Percentiles rank a stretch among this genome's conserved stretches.
These are phyloP conservation scores for Trypethelium eluteriae DNA, from an alignment of 495 filamentous ascomycete genomes.

Conservation along the genomic window DNA sequence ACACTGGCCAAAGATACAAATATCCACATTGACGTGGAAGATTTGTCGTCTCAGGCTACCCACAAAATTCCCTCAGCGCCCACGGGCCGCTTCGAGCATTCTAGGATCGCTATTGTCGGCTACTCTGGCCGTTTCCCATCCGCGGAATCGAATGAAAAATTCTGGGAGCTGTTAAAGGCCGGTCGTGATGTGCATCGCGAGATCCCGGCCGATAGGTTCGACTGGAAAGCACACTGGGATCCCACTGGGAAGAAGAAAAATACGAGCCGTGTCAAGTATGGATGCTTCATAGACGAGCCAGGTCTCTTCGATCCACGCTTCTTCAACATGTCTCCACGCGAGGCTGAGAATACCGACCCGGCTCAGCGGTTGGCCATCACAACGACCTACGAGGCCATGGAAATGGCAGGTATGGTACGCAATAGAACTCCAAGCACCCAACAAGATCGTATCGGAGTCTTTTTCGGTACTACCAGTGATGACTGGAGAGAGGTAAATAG, in stretches of 20 bases:
- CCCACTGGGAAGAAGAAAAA: neutral
- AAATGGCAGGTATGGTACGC: slow-evolving; percentile 32
- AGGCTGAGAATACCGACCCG: slow-evolving; percentile 33
- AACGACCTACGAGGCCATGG: slow-evolving; percentile 36
- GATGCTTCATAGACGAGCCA: slow-evolving; percentile 16
- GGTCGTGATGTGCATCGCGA: slow-evolving; percentile 36
- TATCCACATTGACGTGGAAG: neutral
- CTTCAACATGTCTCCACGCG: slow-evolving; percentile 37
- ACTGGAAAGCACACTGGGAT: slow-evolving; percentile 34
- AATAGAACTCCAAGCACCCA: slow-evolving; percentile 27
- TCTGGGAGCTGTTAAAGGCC: slow-evolving; percentile 40
- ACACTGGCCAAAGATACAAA: too few species aligned
- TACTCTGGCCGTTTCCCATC: slow-evolving; percentile 39
- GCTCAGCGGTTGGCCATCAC: slow-evolving; percentile 32
- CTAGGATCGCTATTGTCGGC: slow-evolving; percentile 40
- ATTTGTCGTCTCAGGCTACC: neutral
- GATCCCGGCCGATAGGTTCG: slow-evolving; percentile 42
- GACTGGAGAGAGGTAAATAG: slow-evolving; percentile 29
- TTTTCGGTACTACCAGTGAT: slow-evolving; percentile 32
- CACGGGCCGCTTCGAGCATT: slow-evolving; percentile 10
- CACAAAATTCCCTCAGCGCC: neutral
- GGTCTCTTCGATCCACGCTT: slow-evolving; percentile 34
- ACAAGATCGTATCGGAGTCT: slow-evolving; percentile 30
- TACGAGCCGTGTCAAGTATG: neutral
- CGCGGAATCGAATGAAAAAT: slow-evolving; percentile 31